These are phyloP conservation scores for Fonticula alba DNA, from an alignment of 78 protist species.

Conservation along the genomic window DNA sequence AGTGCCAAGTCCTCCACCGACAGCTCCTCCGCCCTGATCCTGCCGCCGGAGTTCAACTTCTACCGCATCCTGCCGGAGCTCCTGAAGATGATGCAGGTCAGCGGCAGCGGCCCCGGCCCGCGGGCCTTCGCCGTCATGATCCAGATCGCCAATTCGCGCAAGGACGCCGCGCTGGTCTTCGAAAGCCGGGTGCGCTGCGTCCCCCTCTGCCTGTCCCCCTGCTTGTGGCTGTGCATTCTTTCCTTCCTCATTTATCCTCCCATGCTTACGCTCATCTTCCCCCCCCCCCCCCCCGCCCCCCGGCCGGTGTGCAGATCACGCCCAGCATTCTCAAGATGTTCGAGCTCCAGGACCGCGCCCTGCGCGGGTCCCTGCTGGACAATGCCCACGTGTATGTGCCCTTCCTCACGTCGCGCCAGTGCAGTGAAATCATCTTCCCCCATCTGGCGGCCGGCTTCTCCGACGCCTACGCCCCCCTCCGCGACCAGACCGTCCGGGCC, in stretches of 20 bases:
- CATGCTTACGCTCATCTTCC: background rate
- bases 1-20: background rate
- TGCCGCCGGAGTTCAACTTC: conserved; percentile 33
- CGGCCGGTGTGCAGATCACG: background rate
- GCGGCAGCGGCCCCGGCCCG: conserved; percentile 5
- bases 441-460: conserved; percentile 22
- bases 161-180: no score
- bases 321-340: conserved; percentile 35
- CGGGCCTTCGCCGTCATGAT: conserved; percentile 28
- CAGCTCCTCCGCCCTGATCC: no score
- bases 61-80: conserved; percentile 51
- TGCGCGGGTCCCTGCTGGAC: conserved; percentile 48
- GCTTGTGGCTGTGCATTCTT: background rate
- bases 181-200: background rate
- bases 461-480: conserved; percentile 22
- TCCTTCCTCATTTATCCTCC: background rate
- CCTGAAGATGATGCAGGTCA: conserved; percentile 35
- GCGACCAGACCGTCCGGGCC: conserved; percentile 39
- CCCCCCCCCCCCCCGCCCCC: background rate
- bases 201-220: no score
- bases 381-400: conserved; percentile 29
- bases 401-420: conserved; percentile 16
- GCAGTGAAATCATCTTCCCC: conserved; percentile 43
- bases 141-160: conserved; percentile 27
- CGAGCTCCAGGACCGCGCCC: conserved; percentile 37